Conservation (phyloP, 2,329 filamentous ascomycete genomes). For the Fusarium subtropicale region DNA sequence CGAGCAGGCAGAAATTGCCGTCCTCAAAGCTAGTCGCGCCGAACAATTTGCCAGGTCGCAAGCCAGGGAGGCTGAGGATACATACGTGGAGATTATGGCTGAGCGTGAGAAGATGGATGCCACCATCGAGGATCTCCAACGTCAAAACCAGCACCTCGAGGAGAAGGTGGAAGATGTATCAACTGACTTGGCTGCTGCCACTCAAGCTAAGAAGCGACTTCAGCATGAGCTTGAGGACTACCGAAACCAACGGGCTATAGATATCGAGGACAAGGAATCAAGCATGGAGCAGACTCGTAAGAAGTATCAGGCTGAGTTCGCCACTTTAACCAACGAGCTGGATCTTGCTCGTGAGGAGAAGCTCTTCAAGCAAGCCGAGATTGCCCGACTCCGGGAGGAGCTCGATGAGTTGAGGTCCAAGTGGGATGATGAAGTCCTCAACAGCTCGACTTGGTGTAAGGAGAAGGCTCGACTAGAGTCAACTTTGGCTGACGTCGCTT, state of each 20-base stretch:
- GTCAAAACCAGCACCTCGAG: constrained; percentile 88
- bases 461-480: constrained; percentile 94
- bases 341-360: constrained; percentile 92
- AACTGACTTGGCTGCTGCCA: constrained; percentile 85
- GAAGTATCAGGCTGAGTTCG: constrained; percentile 96
- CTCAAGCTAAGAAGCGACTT: constrained; percentile 91
- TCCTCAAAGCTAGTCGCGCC: constrained; percentile 89
- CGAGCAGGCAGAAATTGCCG: constrained; percentile 95
- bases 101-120: constrained; percentile 92
- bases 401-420: constrained; percentile 94
- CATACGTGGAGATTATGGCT: constrained; percentile 88
- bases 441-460: constrained; percentile 98
- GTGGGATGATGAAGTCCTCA: constrained; percentile 98
- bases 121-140: constrained; percentile 88
- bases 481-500: constrained; percentile 86
- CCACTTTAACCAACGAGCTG: constrained; percentile 88
- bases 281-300: constrained; percentile 97
- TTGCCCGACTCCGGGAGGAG: constrained; percentile 90
- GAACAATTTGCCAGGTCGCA: constrained; percentile 95
- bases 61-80: constrained; percentile 90
- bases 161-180: constrained; percentile 92
- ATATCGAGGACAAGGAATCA: constrained; percentile 95
- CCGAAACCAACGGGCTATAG: constrained; percentile 91
- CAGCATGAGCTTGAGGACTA: constrained; percentile 99
- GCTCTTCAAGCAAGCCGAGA: constrained; percentile 87